These are phyloP conservation scores for Phlyctochytrium planicorne DNA, from an alignment of 192 early-diverging fungal genomes.

Conservation along the genomic window DNA sequence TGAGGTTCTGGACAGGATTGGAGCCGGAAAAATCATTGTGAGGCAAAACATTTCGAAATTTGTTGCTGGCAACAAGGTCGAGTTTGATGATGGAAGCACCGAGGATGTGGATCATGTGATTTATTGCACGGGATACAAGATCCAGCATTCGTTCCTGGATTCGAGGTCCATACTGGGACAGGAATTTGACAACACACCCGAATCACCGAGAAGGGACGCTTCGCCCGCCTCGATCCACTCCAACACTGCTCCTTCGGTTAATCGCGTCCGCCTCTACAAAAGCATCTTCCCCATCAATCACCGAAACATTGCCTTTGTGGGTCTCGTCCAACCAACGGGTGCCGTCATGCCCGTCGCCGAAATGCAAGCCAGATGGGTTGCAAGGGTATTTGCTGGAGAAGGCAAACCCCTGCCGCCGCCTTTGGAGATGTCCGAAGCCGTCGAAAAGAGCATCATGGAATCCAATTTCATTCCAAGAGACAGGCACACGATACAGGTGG, in stretches of 20 bases:
- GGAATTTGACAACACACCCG: slow-evolving; percentile 22
- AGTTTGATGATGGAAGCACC: slow-evolving; percentile 59
- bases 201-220: neutral
- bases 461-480: slow-evolving; percentile 34
- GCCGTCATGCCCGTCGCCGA: slow-evolving; percentile 57
- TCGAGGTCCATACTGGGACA: slow-evolving; percentile 40
- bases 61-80: slow-evolving; percentile 32
- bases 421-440: slow-evolving; percentile 45
- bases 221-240: neutral
- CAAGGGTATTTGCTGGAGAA: slow-evolving; percentile 41
- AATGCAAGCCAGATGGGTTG: slow-evolving; percentile 54
- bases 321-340: slow-evolving; percentile 53
- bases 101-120: slow-evolving; percentile 57
- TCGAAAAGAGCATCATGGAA: slow-evolving; percentile 21
- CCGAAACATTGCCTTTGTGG: slow-evolving; percentile 59
- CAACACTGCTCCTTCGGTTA: neutral
- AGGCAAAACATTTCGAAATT: slow-evolving; percentile 48
- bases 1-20: slow-evolving; percentile 49
- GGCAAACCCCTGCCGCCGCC: slow-evolving; percentile 36
- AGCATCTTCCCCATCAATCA: slow-evolving; percentile 50
- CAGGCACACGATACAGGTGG: slow-evolving; percentile 55
- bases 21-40: slow-evolving; percentile 50
- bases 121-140: slow-evolving; percentile 64
- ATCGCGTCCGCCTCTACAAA: slow-evolving; percentile 59
- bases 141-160: slow-evolving; percentile 51